phyloP scores from a whole-genome alignment of 306 rosid species.

The Crotalaria pallida region DNA sequence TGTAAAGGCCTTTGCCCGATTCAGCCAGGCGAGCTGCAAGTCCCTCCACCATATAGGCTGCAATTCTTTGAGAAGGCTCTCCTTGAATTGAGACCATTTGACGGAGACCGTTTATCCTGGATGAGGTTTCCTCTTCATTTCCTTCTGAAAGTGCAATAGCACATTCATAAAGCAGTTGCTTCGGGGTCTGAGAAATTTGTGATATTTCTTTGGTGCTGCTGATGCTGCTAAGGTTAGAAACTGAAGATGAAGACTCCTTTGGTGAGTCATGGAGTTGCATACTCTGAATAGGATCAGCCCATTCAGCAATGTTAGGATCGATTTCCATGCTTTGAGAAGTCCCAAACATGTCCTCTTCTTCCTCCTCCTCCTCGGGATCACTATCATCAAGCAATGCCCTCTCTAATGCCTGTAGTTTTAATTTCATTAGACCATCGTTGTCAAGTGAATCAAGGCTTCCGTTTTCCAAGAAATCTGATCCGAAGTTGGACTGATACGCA shows the following conservation, averaged over 20 bases:
- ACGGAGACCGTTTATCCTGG: constrained; percentile 65
- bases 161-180: constrained; percentile 65
- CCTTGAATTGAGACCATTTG: constrained; percentile 83
- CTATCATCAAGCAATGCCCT: constrained; percentile 74
- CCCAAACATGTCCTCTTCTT: constrained; percentile 36
- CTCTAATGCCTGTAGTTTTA: constrained; percentile 82
- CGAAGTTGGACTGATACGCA: constrained; percentile 35
- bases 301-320: constrained; percentile 47
- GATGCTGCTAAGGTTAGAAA: constrained; percentile 56
- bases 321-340: constrained; percentile 67
- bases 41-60: constrained; percentile 98
- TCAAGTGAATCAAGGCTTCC: constrained; percentile 44
- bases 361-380: constrained; percentile 51
- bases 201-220: constrained; percentile 54
- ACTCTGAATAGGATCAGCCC: constrained; percentile 55
- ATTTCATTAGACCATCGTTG: constrained; percentile 54
- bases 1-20: constrained; percentile 72
- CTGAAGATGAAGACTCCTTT: constrained; percentile 65
- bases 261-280: constrained; percentile 56
- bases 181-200: constrained; percentile 44
- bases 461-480: constrained; percentile 54
- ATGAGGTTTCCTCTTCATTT: constrained; percentile 47
- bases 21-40: constrained; percentile 82
- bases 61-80: constrained; percentile 90
- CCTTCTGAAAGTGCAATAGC: constrained; percentile 78